Conservation (phyloP, 371 early-diverging fungal genomes). For the Mucor sp. region DNA sequence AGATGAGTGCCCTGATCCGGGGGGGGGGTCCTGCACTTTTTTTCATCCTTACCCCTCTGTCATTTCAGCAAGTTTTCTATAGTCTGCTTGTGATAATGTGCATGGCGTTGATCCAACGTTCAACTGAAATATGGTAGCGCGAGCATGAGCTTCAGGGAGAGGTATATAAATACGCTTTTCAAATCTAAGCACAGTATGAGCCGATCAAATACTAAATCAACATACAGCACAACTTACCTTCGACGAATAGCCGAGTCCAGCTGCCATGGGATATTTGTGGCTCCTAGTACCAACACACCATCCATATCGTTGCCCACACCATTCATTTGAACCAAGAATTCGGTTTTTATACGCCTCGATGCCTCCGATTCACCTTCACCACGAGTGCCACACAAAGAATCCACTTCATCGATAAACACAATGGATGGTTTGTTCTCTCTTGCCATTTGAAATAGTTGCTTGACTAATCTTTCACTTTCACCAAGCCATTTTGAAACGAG, state of each 20-base stretch:
- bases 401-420: constrained; percentile 98
- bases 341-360: constrained; percentile 86
- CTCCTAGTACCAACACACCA: constrained; percentile 93
- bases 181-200: constrained; percentile 58
- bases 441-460: constrained; percentile 93
- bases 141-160: constrained; percentile 86
- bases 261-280: constrained; percentile 97
- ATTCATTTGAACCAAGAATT: constrained; percentile 98
- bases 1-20: not conserved
- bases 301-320: constrained; percentile 95
- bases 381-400: constrained; percentile 92
- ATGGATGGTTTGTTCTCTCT: constrained; percentile 91
- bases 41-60: constrained; percentile 62
- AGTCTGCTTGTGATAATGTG: constrained; percentile 71
- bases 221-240: constrained; percentile 51
- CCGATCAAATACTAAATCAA: not conserved
- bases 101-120: constrained; percentile 95
- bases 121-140: constrained; percentile 88
- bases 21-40: no score
- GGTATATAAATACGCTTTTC: constrained; percentile 97
- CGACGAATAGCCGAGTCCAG: constrained; percentile 93
- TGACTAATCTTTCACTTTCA: constrained; percentile 93
- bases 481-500: constrained; percentile 98
- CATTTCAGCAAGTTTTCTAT: constrained; percentile 69
- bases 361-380: constrained; percentile 98